Evolutionary conservation across 495 filamentous ascomycete genomes (phyloP), one percentile per base, ranked within the genome.

Genomic region (Penicillium angulare): DNA sequence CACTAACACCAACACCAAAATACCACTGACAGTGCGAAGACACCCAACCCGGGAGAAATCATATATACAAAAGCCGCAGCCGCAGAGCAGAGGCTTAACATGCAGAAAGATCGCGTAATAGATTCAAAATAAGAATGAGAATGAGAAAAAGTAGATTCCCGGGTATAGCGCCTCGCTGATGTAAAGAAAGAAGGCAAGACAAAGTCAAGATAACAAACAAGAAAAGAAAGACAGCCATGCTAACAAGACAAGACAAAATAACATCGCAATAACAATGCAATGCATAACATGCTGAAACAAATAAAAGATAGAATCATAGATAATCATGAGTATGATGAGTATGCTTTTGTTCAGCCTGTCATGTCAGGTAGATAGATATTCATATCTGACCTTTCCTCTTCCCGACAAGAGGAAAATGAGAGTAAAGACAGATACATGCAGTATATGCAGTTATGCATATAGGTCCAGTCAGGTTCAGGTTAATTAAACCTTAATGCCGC

Each of bases 141-240:
- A 35, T 38, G 39, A 32, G 38, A 50, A 21, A 41, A 56, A 45
- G 27, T 29, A 44, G 47, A 56, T 51, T 62, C 60, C 65, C 56
- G 66, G 67, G 68, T 72, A 71, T 70, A 67, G 62, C 60, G 66
- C 65, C 66, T 68, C 56, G 67, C 68, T 62, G 49, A 64, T 62
- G 43, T 44, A 35, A 56, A 39, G 40, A 15, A 23, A 0, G 17
- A 32, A 55, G 36, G 46, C 10, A 40, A 46, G 51, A 55, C 13
- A 49, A 46, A 52, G 29, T n/a, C 41, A 43, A 13, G 16, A 16
- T 39, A 38, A 44, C 15, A 7, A 47, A 41, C 9, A 24, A 46
- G 41, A 41, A 50, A 23, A 22, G 48, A 46, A 39, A 22, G n/a
- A n/a, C n/a, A n/a, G n/a, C n/a, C n/a, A n/a, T n/a, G n/a, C n/a